These are phyloP conservation scores for Recurvomyces mirabilis DNA, from an alignment of 495 filamentous ascomycete species.

Conservation along the genomic window DNA sequence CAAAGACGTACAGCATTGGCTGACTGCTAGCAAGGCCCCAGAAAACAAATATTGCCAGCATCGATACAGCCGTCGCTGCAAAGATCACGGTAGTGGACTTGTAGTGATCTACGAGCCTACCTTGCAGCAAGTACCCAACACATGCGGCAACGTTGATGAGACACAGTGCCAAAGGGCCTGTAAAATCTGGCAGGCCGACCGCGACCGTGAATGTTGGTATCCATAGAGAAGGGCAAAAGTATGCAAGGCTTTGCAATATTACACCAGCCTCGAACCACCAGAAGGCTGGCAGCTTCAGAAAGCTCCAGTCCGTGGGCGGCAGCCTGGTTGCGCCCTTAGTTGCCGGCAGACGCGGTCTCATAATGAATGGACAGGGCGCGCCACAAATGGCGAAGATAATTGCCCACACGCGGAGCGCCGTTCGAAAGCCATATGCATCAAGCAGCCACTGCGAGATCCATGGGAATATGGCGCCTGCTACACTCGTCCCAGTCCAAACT, in stretches of 20 bases:
- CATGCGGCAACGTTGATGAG: slow-evolving; percentile 25
- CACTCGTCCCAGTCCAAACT: slow-evolving; percentile 41
- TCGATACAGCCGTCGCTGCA: slow-evolving; percentile 44
- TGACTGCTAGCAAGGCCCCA: slow-evolving; percentile 53
- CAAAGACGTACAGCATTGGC: slow-evolving; percentile 52
- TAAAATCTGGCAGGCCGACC: slow-evolving; percentile 19
- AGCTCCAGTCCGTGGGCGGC: slow-evolving; percentile 23
- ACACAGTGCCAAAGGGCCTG: slow-evolving; percentile 22
- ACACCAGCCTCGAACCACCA: slow-evolving; percentile 24
- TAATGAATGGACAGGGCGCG: too few species aligned
- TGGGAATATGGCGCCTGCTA: slow-evolving; percentile 26
- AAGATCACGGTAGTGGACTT: slow-evolving; percentile 50
- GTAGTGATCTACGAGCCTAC: slow-evolving; percentile 48
- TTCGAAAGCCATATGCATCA: slow-evolving; percentile 41
- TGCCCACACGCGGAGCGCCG: slow-evolving; percentile 43
- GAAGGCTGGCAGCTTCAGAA: slow-evolving; percentile 22
- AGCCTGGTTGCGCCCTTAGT: not conserved
- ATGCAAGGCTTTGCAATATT: slow-evolving; percentile 24
- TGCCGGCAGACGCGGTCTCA: too few species aligned
- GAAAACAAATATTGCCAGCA: slow-evolving; percentile 50
- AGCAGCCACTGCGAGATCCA: slow-evolving; percentile 35
- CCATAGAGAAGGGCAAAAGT: slow-evolving; percentile 27
- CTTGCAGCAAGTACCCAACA: slow-evolving; percentile 45
- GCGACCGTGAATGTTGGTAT: slow-evolving; percentile 24
- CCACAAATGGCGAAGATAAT: slow-evolving; percentile 26